These are phyloP conservation scores for Alternaria sp. DNA, from an alignment of 2,329 filamentous ascomycete species.

Conservation along the genomic window DNA sequence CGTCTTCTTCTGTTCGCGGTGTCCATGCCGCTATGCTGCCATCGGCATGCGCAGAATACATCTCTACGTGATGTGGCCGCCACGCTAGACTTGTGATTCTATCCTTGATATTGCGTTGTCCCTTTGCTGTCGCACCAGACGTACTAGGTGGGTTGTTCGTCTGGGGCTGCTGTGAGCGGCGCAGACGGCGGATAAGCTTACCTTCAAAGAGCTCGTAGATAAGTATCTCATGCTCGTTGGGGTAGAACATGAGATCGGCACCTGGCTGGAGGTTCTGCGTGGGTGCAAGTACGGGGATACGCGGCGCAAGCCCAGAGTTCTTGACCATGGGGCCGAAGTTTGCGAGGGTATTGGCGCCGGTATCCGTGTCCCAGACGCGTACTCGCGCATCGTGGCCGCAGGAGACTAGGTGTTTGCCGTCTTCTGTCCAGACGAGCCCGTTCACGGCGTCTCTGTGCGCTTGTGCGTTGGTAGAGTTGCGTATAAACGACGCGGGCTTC, in stretches of 20 bases:
- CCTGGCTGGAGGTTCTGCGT: slow-evolving; percentile 61
- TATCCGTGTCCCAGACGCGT: slow-evolving; percentile 82
- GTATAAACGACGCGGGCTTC: slow-evolving; percentile 49
- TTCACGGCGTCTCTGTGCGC: slow-evolving; percentile 87
- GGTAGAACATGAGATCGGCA: slow-evolving; percentile 76
- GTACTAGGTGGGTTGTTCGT: slow-evolving; percentile 7
- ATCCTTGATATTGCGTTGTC: slow-evolving; percentile 44
- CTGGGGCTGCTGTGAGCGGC: slow-evolving; percentile 61
- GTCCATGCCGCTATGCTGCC: slow-evolving; percentile 83
- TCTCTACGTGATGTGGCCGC: slow-evolving; percentile 71
- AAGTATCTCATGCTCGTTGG: slow-evolving; percentile 77
- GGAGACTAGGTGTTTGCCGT: slow-evolving; percentile 77
- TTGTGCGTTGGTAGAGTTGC: slow-evolving; percentile 48
- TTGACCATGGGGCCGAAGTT: slow-evolving; percentile 84
- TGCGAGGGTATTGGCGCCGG: slow-evolving; percentile 83
- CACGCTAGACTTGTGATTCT: slow-evolving; percentile 78
- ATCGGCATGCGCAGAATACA: slow-evolving; percentile 85
- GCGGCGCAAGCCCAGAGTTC: slow-evolving; percentile 61
- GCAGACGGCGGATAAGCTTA: slow-evolving; percentile 71
- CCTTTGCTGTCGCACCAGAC: slow-evolving; percentile 35
- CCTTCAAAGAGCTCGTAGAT: slow-evolving; percentile 82
- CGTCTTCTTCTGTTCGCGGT: slow-evolving; percentile 62
- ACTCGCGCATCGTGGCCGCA: slow-evolving; percentile 84
- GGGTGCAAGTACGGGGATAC: slow-evolving; percentile 63
- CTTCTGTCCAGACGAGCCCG: slow-evolving; percentile 81